Conservation (phyloP, 768 basidiomycete species). For the Boletus subcaerulescens region DNA sequence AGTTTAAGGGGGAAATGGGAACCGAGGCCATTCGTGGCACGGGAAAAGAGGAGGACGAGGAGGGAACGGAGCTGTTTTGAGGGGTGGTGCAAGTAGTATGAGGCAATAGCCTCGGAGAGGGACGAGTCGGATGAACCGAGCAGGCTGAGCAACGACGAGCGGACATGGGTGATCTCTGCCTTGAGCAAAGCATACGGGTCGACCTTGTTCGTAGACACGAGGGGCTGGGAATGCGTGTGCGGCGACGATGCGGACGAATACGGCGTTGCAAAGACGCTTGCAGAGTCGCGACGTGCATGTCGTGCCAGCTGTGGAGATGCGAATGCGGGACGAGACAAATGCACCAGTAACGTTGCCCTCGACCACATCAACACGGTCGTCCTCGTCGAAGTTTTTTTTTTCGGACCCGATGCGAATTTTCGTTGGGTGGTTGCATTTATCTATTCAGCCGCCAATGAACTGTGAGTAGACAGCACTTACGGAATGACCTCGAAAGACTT, state of each 20-base stretch:
- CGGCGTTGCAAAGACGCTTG: slow-evolving; percentile 39
- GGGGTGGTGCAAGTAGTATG: slow-evolving; percentile 87
- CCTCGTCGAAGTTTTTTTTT: too few relatives aligned
- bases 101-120: slow-evolving; percentile 73
- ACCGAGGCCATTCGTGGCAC: slow-evolving; percentile 91
- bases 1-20: slow-evolving; percentile 53
- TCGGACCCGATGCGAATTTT: too few relatives aligned
- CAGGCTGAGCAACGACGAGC: slow-evolving; percentile 67
- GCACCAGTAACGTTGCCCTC: slow-evolving; percentile 10
- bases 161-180: slow-evolving; percentile 68
- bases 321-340: slow-evolving; percentile 12
- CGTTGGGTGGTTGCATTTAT: too few relatives aligned
- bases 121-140: slow-evolving; percentile 88
- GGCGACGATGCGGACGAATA: slow-evolving; percentile 1
- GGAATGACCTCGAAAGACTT: too few relatives aligned
- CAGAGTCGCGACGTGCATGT: slow-evolving; percentile 37
- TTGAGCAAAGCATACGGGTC: slow-evolving; percentile 73
- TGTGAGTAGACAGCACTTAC: too few relatives aligned
- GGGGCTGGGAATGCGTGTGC: slow-evolving; percentile 13
- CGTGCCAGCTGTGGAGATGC: slow-evolving; percentile 3
- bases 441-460: too few relatives aligned
- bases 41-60: slow-evolving; percentile 83
- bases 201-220: slow-evolving; percentile 21
- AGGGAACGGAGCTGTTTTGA: slow-evolving; percentile 90
- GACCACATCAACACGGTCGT: slow-evolving; percentile 23